These are phyloP conservation scores for Cylindrotheca fusiformis DNA, from an alignment of 108 stramenopile genomes.

Conservation along the genomic window DNA sequence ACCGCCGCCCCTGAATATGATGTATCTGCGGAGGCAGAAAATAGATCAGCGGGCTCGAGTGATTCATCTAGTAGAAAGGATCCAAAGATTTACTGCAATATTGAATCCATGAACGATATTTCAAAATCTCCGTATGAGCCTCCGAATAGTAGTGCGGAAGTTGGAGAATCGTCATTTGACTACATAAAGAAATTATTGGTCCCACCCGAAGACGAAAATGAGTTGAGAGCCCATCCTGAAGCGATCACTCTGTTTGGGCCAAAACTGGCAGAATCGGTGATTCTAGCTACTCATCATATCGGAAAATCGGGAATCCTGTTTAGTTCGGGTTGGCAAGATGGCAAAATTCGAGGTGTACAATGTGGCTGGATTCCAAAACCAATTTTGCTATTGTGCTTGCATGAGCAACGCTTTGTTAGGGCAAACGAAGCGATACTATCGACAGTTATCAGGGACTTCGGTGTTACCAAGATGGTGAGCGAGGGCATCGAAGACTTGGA, in stretches of 20 bases:
- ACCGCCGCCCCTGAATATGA: too few relatives aligned
- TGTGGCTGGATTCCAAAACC: conserved; percentile 24
- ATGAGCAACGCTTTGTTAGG: conserved; percentile 18
- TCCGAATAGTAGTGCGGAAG: conserved; percentile 2
- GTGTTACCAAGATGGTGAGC: conserved; percentile 12
- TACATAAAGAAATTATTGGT: neutral
- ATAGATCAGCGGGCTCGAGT: neutral
- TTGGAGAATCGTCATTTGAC: conserved; percentile 4
- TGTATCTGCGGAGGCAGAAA: too few relatives aligned
- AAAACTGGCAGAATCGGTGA: conserved; percentile 1
- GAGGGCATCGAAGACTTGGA: conserved; percentile 20
- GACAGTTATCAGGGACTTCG: conserved; percentile 8
- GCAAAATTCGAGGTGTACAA: conserved; percentile 18
- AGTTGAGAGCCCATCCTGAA: neutral
- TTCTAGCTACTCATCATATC: conserved; percentile 11
- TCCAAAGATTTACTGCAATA: neutral
- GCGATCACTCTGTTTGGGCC: conserved; percentile 1
- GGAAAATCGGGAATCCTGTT: conserved; percentile 30
- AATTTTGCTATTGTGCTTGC: conserved; percentile 16
- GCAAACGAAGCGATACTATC: conserved; percentile 9
- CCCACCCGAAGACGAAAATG: conserved; percentile 2
- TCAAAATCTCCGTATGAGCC: conserved; percentile 13
- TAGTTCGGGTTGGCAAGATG: conserved; percentile 21
- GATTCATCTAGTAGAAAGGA: neutral
- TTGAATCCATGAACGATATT: conserved; percentile 1